Percentiles rank a stretch among this genome's conserved stretches.
Evolutionary conservation across 768 basidiomycete species (phyloP).

Genomic region (Hericium alpestre): DNA sequence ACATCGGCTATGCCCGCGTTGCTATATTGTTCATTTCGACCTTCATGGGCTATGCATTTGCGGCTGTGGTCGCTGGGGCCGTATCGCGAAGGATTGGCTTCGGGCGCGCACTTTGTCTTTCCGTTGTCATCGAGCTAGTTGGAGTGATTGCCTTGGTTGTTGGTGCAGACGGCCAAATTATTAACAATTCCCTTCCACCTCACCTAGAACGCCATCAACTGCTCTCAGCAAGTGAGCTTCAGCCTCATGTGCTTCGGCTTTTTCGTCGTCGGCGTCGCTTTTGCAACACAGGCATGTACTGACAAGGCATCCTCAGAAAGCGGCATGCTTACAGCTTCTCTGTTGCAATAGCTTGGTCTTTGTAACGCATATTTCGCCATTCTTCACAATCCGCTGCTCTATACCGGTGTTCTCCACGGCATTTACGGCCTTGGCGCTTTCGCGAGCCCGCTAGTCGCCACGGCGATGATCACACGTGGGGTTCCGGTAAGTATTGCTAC

Average conservation of each 20-base stretch:
- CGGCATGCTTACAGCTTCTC: neutral
- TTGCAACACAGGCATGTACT: conserved; percentile 16
- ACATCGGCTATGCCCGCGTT: conserved; percentile 17
- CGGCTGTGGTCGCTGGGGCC: conserved; percentile 13
- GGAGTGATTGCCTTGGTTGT: neutral
- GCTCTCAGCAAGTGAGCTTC: conserved; percentile 17
- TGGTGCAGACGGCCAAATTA: neutral
- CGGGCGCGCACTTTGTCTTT: neutral
- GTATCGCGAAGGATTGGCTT: neutral
- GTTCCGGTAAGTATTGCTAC: conserved; percentile 11
- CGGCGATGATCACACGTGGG: conserved; percentile 15
- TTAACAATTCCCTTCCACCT: no score
- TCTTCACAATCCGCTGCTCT: conserved; percentile 17
- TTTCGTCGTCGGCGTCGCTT: conserved; percentile 18
- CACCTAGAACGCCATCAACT: conserved; percentile 18
- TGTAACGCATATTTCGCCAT: conserved; percentile 19
- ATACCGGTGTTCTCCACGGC: conserved; percentile 17
- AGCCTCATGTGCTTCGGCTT: conserved; percentile 19
- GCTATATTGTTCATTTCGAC: conserved; percentile 17
- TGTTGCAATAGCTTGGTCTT: conserved; percentile 2
- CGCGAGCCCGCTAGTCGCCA: conserved; percentile 16
- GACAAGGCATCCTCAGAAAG: conserved; percentile 7
- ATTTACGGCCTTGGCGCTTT: conserved; percentile 19
- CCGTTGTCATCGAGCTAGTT: neutral
- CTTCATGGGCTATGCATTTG: conserved; percentile 17